These are phyloP conservation scores for Datisca glomerata DNA, from an alignment of 306 rosid species.

Conservation along the genomic window DNA sequence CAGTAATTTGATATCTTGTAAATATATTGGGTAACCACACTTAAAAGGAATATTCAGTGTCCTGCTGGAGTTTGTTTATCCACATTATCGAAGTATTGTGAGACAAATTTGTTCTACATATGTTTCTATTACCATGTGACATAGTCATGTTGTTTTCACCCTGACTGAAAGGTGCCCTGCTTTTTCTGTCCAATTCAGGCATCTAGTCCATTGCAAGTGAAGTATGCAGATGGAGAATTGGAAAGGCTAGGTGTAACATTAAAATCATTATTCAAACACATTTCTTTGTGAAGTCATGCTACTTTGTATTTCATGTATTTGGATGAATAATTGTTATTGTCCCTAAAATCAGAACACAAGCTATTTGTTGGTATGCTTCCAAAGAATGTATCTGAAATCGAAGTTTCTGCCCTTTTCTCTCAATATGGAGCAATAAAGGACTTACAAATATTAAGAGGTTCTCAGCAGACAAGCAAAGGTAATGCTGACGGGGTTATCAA, in stretches of 20 bases:
- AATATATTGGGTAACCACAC: no score
- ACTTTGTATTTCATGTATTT: no score
- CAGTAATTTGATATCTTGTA: no score
- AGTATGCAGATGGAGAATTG: slow-evolving; percentile 99
- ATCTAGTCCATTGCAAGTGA: slow-evolving; percentile 98
- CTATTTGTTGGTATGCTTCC: slow-evolving; percentile 99
- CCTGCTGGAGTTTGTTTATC: no score
- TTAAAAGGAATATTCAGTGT: no score
- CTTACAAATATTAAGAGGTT: slow-evolving; percentile 87
- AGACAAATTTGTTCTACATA: neutral
- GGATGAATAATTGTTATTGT: slow-evolving; percentile 15
- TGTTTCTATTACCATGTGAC: slow-evolving; percentile 11
- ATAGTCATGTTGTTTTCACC: slow-evolving; percentile 14
- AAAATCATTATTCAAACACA: no score
- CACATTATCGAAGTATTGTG: no score
- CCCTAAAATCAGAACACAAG: slow-evolving; percentile 67
- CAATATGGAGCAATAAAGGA: slow-evolving; percentile 66
- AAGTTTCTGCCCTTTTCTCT: slow-evolving; percentile 69
- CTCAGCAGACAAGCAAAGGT: slow-evolving; percentile 98
- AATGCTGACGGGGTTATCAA: neutral
- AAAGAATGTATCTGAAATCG: slow-evolving; percentile 77
- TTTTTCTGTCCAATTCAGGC: slow-evolving; percentile 60
- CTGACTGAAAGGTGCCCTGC: slow-evolving; percentile 15
- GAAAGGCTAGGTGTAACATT: slow-evolving; percentile 80
- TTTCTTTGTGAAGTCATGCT: no score